Percentiles rank a stretch among this genome's conserved stretches.
Conservation (phyloP, 768 basidiomycete species). For the Agaricus blazei region DNA sequence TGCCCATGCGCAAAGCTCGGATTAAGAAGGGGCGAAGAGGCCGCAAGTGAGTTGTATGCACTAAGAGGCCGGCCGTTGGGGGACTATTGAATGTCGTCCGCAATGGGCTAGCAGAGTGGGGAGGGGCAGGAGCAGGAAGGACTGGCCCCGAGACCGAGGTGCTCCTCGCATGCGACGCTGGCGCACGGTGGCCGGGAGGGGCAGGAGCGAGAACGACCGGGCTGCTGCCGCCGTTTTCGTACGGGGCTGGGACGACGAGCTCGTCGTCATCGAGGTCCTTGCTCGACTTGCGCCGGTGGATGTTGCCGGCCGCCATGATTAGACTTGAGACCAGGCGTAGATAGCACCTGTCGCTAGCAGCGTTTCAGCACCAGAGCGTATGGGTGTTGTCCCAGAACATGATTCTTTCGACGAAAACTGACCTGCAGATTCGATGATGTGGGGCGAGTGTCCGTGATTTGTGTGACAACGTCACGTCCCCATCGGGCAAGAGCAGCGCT, state of each 20-base stretch:
- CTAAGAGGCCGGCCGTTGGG: constrained; percentile 13
- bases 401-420: background rate
- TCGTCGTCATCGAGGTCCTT: constrained; percentile 10
- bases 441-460: too few relatives aligned
- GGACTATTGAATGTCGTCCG: constrained; percentile 21
- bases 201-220: constrained; percentile 2
- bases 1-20: constrained; percentile 31
- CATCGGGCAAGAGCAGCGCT: background rate
- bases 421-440: background rate
- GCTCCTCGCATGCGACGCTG: constrained; percentile 18
- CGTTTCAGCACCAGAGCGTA: background rate
- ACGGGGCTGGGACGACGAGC: background rate
- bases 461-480: too few relatives aligned
- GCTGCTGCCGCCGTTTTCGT: background rate
- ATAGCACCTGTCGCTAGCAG: background rate
- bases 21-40: constrained; percentile 24
- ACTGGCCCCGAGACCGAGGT: constrained; percentile 19
- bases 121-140: constrained; percentile 6
- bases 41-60: constrained; percentile 12
- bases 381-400: background rate
- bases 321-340: background rate
- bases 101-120: constrained; percentile 24
- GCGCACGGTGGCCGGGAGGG: constrained; percentile 9
- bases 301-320: constrained; percentile 2
- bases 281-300: constrained; percentile 12